A percentile compares a stretch with the other conserved stretches of the same genome.
Conservation (phyloP, 331 rosid species). For the Acacia pycnantha region DNA sequence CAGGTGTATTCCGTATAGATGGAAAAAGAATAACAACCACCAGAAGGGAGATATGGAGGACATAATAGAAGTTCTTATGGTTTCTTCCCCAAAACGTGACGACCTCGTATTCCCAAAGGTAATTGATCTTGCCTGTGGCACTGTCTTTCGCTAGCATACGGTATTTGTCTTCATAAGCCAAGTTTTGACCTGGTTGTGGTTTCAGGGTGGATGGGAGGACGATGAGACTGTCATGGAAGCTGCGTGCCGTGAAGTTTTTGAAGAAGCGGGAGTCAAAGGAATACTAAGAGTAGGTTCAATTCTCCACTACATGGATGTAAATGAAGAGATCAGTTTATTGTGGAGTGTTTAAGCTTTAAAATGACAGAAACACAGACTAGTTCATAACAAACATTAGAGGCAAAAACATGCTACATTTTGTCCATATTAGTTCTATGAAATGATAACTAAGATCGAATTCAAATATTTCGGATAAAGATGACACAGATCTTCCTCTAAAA, state of each 20-base stretch:
- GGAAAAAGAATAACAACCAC: conserved; percentile 42
- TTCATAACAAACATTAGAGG: background rate
- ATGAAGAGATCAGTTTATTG: conserved; percentile 1
- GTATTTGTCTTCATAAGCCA: background rate
- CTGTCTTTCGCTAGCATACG: conserved; percentile 11
- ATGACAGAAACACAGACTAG: conserved; percentile 12
- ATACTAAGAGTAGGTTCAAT: conserved; percentile 60
- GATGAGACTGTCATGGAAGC: conserved; percentile 80
- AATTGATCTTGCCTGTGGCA: conserved; percentile 18
- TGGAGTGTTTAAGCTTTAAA: background rate
- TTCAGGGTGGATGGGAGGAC: conserved; percentile 93
- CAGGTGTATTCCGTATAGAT: conserved; percentile 86
- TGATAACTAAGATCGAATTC: background rate
- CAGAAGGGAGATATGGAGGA: conserved; percentile 34
- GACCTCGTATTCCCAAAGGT: conserved; percentile 91
- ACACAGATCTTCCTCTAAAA: background rate
- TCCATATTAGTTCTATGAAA: background rate
- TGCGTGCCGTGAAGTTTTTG: conserved; percentile 83
- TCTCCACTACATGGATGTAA: conserved; percentile 14
- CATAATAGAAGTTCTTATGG: conserved; percentile 76
- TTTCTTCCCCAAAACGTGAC: conserved; percentile 84
- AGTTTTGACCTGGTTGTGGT: background rate
- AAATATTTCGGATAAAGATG: conserved; percentile 8
- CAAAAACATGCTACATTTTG: background rate
- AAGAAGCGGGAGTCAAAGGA: conserved; percentile 93